These are phyloP conservation scores for Triadica sebifera DNA, from an alignment of 345 rosid species.

Conservation along the genomic window DNA sequence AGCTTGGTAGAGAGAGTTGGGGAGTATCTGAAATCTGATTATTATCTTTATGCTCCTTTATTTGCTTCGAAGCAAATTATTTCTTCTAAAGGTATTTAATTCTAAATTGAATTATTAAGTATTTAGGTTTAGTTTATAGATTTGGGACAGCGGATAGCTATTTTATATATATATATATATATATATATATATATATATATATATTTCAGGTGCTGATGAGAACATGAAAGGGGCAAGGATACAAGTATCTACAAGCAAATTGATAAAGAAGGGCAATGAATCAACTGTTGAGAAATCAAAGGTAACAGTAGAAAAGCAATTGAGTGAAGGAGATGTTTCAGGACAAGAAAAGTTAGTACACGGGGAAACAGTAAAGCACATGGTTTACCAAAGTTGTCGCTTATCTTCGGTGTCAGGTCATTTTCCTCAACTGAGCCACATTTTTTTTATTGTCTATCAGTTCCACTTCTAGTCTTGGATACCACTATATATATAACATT, in stretches of 20 bases:
- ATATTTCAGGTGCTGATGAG: neutral
- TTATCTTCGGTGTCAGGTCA: slow-evolving; percentile 29
- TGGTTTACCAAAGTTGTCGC: slow-evolving; percentile 26
- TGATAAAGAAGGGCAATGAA: slow-evolving; percentile 14
- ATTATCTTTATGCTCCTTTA: slow-evolving; percentile 41
- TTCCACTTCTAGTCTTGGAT: no score
- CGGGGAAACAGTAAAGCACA: slow-evolving; percentile 26
- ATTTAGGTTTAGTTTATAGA: neutral
- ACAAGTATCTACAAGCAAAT: slow-evolving; percentile 10
- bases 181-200: no score
- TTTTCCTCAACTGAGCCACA: neutral
- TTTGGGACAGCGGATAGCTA: no score
- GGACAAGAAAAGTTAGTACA: slow-evolving; percentile 3
- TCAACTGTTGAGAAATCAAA: slow-evolving; percentile 20
- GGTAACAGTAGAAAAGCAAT: slow-evolving; percentile 7
- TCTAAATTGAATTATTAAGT: neutral
- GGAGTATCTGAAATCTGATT: slow-evolving; percentile 48
- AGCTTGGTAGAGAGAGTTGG: slow-evolving; percentile 30
- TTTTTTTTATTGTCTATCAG: no score
- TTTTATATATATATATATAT: no score
- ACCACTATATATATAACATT: no score
- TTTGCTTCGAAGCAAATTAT: slow-evolving; percentile 13
- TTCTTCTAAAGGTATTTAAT: slow-evolving; percentile 16
- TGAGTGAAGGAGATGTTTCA: neutral
- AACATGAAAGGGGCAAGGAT: neutral